Evolutionary conservation across 2,329 filamentous ascomycete genomes (phyloP).

Genomic region (Coniochaeta prunicola): DNA sequence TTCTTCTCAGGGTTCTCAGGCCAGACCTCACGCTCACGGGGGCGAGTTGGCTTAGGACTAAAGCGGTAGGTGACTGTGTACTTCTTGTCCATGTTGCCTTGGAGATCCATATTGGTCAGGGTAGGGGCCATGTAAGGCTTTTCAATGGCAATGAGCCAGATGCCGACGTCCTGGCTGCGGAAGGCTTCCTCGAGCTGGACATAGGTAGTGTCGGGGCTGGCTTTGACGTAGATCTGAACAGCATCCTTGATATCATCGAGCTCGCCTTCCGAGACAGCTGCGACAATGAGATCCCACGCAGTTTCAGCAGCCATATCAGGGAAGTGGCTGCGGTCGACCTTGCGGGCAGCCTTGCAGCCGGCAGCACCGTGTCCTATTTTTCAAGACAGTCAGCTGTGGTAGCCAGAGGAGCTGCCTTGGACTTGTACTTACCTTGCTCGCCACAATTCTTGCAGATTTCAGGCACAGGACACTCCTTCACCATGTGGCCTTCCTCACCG

Average conservation of each 20-base stretch:
- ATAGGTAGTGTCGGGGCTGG: constrained; percentile 50
- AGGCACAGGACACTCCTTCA: constrained; percentile 53
- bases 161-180: constrained; percentile 41
- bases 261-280: constrained; percentile 46
- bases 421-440: constrained; percentile 40
- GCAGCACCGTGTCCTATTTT: constrained; percentile 20
- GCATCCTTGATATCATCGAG: constrained; percentile 56
- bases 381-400: neutral
- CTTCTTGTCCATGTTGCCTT: constrained; percentile 59
- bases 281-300: constrained; percentile 50
- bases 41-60: constrained; percentile 46
- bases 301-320: constrained; percentile 42
- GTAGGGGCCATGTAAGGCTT: constrained; percentile 44
- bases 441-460: constrained; percentile 47
- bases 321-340: constrained; percentile 45
- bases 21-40: constrained; percentile 53
- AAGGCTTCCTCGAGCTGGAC: constrained; percentile 53
- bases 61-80: constrained; percentile 59
- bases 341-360: constrained; percentile 53
- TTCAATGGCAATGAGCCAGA: constrained; percentile 59
- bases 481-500: constrained; percentile 43
- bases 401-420: neutral
- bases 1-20: constrained; percentile 54
- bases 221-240: constrained; percentile 54
- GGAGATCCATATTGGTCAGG: constrained; percentile 65